These are phyloP conservation scores for Fusarium acutatum DNA, from an alignment of 2,329 filamentous ascomycete species.

Conservation along the genomic window DNA sequence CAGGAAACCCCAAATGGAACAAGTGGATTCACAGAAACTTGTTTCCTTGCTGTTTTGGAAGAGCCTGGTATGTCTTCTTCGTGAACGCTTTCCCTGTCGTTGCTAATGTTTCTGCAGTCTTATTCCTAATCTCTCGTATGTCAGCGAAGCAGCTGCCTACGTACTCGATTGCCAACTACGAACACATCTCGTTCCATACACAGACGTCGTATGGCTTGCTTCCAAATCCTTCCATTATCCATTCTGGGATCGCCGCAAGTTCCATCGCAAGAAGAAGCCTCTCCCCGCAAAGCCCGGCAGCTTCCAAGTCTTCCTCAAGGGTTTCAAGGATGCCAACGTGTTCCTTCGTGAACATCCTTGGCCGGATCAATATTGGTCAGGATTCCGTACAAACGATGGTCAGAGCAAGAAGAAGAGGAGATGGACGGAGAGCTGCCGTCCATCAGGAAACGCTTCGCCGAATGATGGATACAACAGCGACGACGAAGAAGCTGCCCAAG, in stretches of 20 bases:
- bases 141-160: constrained; percentile 97
- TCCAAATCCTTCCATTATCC: constrained; percentile 99
- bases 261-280: constrained; percentile 85
- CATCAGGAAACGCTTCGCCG: constrained; percentile 57
- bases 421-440: constrained; percentile 86
- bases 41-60: constrained; percentile 96
- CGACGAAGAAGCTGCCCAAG: constrained; percentile 58
- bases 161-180: constrained; percentile 89
- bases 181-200: constrained; percentile 94
- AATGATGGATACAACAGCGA: constrained; percentile 73
- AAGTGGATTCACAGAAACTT: constrained; percentile 99
- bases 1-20: constrained; percentile 98
- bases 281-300: constrained; percentile 92
- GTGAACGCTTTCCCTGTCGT: not conserved
- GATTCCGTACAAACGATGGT: constrained; percentile 73
- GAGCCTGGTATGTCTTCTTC: constrained; percentile 73
- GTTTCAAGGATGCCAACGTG: constrained; percentile 95
- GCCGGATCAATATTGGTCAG: constrained; percentile 85
- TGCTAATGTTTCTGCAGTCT: constrained; percentile 59
- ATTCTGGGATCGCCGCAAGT: constrained; percentile 92
- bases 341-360: constrained; percentile 96
- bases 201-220: constrained; percentile 90
- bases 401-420: constrained; percentile 66
- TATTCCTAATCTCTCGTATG: constrained; percentile 96
- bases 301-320: constrained; percentile 97